Percentiles rank a stretch among this genome's conserved stretches.
Conservation (phyloP, 495 filamentous ascomycete species). For the Aspergillus kassunensis region DNA sequence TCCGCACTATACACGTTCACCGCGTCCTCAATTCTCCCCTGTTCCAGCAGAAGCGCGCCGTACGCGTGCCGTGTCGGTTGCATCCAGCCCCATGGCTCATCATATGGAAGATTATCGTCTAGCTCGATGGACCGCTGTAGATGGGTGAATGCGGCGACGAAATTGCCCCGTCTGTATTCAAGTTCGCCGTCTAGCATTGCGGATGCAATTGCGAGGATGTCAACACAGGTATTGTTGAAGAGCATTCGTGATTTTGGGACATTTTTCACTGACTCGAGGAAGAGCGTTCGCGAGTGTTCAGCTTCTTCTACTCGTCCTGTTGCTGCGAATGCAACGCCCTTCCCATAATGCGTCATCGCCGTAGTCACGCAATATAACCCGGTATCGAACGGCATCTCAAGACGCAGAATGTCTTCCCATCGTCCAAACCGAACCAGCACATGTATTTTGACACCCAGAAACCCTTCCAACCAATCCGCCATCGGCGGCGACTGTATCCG, state of each 20-base stretch:
- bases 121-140: slow-evolving; percentile 49
- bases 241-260: slow-evolving; percentile 52
- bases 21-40: slow-evolving; percentile 51
- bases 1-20: slow-evolving; percentile 53
- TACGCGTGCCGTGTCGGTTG: slow-evolving; percentile 61
- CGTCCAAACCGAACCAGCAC: slow-evolving; percentile 61
- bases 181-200: slow-evolving; percentile 69
- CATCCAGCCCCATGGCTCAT: slow-evolving; percentile 69
- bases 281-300: slow-evolving; percentile 34
- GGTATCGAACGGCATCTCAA: slow-evolving; percentile 47
- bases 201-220: slow-evolving; percentile 54
- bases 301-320: slow-evolving; percentile 46
- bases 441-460: slow-evolving; percentile 59
- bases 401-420: slow-evolving; percentile 54
- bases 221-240: slow-evolving; percentile 61
- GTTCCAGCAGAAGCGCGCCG: slow-evolving; percentile 57
- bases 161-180: slow-evolving; percentile 56
- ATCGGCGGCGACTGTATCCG: slow-evolving; percentile 61
- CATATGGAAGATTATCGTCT: slow-evolving; percentile 53
- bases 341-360: slow-evolving; percentile 62
- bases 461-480: slow-evolving; percentile 69
- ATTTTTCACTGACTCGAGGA: slow-evolving; percentile 36
- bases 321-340: slow-evolving; percentile 59
- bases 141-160: slow-evolving; percentile 50
- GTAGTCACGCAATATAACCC: slow-evolving; percentile 59